A percentile compares a stretch with the other conserved stretches of the same genome.
phyloP scores from a whole-genome alignment of 169 alveolate genomes.

The Plasmodium coatneyi region DNA sequence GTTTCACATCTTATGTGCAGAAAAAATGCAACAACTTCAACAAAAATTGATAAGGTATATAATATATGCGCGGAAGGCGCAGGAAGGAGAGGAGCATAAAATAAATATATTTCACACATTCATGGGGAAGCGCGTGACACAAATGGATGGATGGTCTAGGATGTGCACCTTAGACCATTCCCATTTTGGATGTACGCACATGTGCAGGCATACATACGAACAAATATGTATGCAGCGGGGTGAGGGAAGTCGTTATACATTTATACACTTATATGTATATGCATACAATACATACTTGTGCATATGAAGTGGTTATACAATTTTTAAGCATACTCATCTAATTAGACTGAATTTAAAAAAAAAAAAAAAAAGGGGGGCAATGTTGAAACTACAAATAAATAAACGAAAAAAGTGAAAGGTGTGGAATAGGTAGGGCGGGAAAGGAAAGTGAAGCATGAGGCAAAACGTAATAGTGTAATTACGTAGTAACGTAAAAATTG shows the following conservation, averaged over 20 bases:
- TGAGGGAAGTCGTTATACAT: background rate
- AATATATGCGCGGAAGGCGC: background rate
- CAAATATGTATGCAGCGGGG: background rate
- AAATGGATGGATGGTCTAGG: background rate
- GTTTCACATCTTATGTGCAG: slow-evolving; percentile 14
- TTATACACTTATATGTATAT: slow-evolving; percentile 5
- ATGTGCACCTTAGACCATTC: background rate
- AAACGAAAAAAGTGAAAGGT: slow-evolving; percentile 54
- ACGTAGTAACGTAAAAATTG: background rate
- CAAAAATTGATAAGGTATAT: slow-evolving; percentile 15
- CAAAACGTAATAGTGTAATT: background rate
- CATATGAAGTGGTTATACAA: slow-evolving; percentile 12
- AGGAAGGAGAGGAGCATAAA: background rate
- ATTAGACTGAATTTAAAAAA: slow-evolving; percentile 45
- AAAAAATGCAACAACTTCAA: slow-evolving; percentile 39
- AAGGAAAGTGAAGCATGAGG: background rate
- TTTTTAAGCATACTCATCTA: slow-evolving; percentile 58
- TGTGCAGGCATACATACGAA: background rate
- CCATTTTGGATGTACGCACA: background rate
- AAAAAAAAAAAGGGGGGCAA: slow-evolving; percentile 6
- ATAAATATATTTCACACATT: background rate
- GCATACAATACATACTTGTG: slow-evolving; percentile 12
- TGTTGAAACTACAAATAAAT: slow-evolving; percentile 55
- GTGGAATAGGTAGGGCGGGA: background rate
- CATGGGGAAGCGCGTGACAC: background rate